phyloP scores from a whole-genome alignment of 2,329 filamentous ascomycete species.

The Claviceps sp. region DNA sequence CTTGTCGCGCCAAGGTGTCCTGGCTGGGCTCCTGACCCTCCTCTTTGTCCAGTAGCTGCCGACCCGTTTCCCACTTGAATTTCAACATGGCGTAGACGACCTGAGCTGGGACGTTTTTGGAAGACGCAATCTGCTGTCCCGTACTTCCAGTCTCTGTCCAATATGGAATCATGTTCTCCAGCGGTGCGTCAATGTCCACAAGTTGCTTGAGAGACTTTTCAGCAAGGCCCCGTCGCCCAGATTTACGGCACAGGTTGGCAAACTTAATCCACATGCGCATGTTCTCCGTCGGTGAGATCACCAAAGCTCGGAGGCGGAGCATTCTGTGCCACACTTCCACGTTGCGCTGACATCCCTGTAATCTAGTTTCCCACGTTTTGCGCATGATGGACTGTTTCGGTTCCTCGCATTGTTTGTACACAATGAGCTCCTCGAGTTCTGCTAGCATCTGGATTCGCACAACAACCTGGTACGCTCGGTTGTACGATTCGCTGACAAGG shows the following conservation, averaged over 20 bases:
- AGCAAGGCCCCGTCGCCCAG: conserved; percentile 81
- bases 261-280: conserved; percentile 99
- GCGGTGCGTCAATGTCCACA: conserved; percentile 55
- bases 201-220: conserved; percentile 89
- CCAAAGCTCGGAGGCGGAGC: conserved; percentile 84
- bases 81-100: conserved; percentile 96
- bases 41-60: conserved; percentile 26
- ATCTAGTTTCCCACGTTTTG: conserved; percentile 85
- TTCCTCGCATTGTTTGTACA: conserved; percentile 87
- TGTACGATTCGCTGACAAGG: conserved; percentile 95
- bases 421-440: conserved; percentile 93
- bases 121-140: conserved; percentile 9
- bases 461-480: conserved; percentile 92
- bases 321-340: conserved; percentile 98
- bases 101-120: conserved; percentile 49
- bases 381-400: conserved; percentile 87
- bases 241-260: conserved; percentile 94
- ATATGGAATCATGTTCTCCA: conserved; percentile 48
- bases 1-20: conserved; percentile 21
- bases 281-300: conserved; percentile 84
- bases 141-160: conserved; percentile 31
- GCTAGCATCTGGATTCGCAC: conserved; percentile 98
- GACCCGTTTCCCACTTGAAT: conserved; percentile 84
- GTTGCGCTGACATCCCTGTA: conserved; percentile 91
- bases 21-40: too few relatives aligned